These are phyloP conservation scores for Prunus kanzakura DNA, from an alignment of 306 rosid species.

Conservation along the genomic window DNA sequence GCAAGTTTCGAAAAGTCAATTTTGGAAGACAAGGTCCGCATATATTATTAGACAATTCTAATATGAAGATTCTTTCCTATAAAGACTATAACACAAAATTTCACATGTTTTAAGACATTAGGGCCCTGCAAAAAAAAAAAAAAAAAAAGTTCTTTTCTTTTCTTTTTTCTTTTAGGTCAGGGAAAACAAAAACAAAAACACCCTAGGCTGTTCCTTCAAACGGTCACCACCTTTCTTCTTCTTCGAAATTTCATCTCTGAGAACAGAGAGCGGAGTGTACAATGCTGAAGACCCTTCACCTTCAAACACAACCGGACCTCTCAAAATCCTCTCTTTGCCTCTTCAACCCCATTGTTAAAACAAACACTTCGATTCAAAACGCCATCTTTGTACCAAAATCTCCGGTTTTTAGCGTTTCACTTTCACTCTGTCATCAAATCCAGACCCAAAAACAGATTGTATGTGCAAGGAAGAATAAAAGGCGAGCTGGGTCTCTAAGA, in stretches of 20 bases:
- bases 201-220: background rate
- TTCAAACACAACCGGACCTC: conserved; percentile 11
- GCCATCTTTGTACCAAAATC: background rate
- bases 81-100: too few relatives aligned
- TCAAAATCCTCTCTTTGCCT: background rate
- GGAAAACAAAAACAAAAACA: too few relatives aligned
- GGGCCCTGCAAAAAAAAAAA: too few relatives aligned
- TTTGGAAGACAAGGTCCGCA: background rate
- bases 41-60: too few relatives aligned
- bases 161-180: too few relatives aligned
- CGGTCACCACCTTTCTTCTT: conserved; percentile 17
- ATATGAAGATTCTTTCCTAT: too few relatives aligned
- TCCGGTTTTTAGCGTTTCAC: background rate
- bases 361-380: background rate
- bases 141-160: too few relatives aligned
- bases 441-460: background rate
- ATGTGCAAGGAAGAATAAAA: conserved; percentile 18
- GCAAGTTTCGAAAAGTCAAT: too few relatives aligned
- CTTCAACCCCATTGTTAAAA: background rate
- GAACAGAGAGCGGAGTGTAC: conserved; percentile 6
- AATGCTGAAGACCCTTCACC: conserved; percentile 19
- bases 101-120: too few relatives aligned
- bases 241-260: background rate
- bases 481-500: conserved; percentile 12
- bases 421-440: background rate